phyloP scores from a whole-genome alignment of 2,329 filamentous ascomycete genomes.

The Penicillium sp. region DNA sequence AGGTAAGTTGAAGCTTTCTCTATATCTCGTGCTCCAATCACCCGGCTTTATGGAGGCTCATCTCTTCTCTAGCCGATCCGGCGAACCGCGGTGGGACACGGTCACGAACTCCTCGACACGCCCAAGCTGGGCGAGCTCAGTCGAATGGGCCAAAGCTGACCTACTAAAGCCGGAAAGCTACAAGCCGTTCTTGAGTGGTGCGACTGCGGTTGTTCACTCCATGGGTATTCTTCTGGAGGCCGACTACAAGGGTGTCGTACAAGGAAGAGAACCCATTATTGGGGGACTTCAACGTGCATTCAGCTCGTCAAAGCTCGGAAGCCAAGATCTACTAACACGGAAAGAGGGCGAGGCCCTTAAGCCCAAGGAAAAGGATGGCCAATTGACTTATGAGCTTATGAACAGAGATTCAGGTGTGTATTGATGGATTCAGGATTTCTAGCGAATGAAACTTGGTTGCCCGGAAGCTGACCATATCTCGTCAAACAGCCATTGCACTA shows the following conservation, averaged over 20 bases:
- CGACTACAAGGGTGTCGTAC: slow-evolving; percentile 92
- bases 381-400: slow-evolving; percentile 95
- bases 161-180: slow-evolving; percentile 83
- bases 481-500: slow-evolving; percentile 67
- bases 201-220: slow-evolving; percentile 85
- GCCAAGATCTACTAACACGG: slow-evolving; percentile 70
- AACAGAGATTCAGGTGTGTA: slow-evolving; percentile 73
- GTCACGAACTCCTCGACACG: slow-evolving; percentile 70
- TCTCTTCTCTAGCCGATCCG: slow-evolving; percentile 69
- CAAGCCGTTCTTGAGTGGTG: slow-evolving; percentile 69
- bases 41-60: slow-evolving; percentile 7
- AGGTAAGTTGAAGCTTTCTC: slow-evolving; percentile 56
- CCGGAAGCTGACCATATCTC: slow-evolving; percentile 2
- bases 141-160: slow-evolving; percentile 86
- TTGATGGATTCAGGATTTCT: neutral
- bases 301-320: slow-evolving; percentile 60
- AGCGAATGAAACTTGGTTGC: neutral
- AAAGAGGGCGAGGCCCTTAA: slow-evolving; percentile 61
- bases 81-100: slow-evolving; percentile 80
- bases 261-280: slow-evolving; percentile 79
- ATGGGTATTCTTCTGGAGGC: slow-evolving; percentile 97
- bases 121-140: slow-evolving; percentile 77
- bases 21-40: neutral
- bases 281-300: slow-evolving; percentile 78
- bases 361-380: slow-evolving; percentile 67